Evolutionary conservation across 257 asterid species (phyloP), one percentile per base, ranked within the genome.

Genomic region (Ilex asprella): DNA sequence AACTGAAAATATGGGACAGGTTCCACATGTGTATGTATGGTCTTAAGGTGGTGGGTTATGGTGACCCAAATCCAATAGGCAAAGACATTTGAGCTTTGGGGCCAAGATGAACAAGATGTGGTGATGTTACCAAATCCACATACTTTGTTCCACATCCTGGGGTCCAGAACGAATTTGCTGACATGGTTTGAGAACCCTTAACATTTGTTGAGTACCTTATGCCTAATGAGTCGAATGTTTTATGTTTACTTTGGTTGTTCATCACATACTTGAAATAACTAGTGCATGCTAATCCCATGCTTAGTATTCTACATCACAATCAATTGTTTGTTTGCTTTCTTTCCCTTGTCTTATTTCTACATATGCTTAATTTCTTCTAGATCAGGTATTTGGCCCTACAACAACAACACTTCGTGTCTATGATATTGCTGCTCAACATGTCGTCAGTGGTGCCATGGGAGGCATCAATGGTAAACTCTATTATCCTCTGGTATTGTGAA

Each of bases 331-430:
- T 59, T 52, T 46, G 41, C 13, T 44, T 44, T 8, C 13, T 44
- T 44, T 12, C 13, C 13, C 50, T 12, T 12, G 11, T 8, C 50
- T 44, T 44, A 12, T 44, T 12, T 44, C 11, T 7, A 44, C 9
- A 7, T 60, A 12, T 63, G 62, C 60, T 64, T 61, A 46, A 39
- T 52, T 35, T 58, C 70, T 54, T 68, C 43, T 92, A 93, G 99
- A 93, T 81, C 86, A 91, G 60, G 99, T 93, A 41, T 89, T 93
- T 81, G 99, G 99, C 62, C 99, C 99, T 35, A 93, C 97, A 12
- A 93, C 99, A 59, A 93, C 99, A 61, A 93, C 99, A 15, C 86
- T 96, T 73, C 97, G 89, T 75, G 97, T 89, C 60, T 93, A 93
- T 72, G 99, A 93, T 78, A 79, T 90, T 82, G 95, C 96, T 74